Conservation (phyloP, 257 asterid genomes). For the Henckelia pumila region DNA sequence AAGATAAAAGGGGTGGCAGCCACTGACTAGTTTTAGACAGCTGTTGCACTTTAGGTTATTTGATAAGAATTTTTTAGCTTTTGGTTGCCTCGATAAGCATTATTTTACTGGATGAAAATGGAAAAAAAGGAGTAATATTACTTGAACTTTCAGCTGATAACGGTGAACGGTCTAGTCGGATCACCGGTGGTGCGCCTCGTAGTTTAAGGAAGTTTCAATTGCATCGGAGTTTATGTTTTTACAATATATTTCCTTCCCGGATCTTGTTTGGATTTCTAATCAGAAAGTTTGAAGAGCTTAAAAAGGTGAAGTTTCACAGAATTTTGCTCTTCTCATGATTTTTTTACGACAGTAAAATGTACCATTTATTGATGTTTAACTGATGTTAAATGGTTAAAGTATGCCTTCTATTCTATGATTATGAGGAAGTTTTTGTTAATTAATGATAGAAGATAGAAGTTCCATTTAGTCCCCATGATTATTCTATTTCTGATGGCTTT, state of each 20-base stretch:
- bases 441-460: background rate
- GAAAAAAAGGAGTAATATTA: background rate
- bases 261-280: background rate
- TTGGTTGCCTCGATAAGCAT: background rate
- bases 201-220: background rate
- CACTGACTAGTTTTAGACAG: background rate
- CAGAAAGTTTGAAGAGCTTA: background rate
- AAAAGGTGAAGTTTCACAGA: background rate
- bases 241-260: background rate
- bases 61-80: background rate
- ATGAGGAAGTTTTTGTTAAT: constrained; percentile 16
- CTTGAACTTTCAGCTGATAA: background rate
- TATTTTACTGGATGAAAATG: background rate
- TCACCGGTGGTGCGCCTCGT: background rate
- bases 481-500: constrained; percentile 16
- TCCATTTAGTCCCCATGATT: background rate
- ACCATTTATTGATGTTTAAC: background rate
- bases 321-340: background rate
- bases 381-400: background rate
- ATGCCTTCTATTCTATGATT: background rate
- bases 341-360: background rate
- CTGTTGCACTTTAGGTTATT: background rate
- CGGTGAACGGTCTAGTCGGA: background rate
- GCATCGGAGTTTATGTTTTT: background rate
- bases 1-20: background rate